These are phyloP conservation scores for Geotrichum europaeum DNA, from an alignment of 1,139 yeast genomes.

Conservation along the genomic window DNA sequence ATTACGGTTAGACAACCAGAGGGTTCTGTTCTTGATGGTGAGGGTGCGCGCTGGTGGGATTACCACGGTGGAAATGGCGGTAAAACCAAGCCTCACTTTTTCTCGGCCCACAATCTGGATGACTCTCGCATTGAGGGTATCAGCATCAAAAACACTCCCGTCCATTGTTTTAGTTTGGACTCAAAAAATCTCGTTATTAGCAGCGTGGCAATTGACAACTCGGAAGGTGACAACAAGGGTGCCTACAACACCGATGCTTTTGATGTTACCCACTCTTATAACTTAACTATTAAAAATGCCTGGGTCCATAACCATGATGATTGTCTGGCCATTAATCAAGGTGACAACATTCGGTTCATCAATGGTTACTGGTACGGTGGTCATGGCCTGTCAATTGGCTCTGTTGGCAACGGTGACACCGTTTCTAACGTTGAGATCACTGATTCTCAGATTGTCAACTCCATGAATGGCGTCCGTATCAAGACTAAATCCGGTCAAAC, in stretches of 20 bases:
- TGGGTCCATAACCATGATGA: slow-evolving; percentile 1
- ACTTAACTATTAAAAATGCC: not conserved
- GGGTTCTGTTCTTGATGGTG: not conserved
- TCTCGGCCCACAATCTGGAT: not conserved
- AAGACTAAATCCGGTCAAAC: not conserved
- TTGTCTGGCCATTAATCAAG: not conserved
- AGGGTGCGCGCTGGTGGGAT: slow-evolving; percentile 3
- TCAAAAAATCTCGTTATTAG: not conserved
- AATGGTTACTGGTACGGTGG: slow-evolving; percentile 3
- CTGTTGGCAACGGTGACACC: not conserved
- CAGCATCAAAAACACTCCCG: not conserved
- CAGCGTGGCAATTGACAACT: not conserved
- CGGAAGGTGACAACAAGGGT: not conserved
- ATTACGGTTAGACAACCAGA: not conserved
- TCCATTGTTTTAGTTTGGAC: not conserved
- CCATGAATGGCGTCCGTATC: not conserved
- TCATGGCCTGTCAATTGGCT: slow-evolving; percentile 1
- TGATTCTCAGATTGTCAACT: not conserved
- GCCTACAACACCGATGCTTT: not conserved
- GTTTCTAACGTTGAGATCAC: not conserved
- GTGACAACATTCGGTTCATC: not conserved
- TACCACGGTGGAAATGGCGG: not conserved
- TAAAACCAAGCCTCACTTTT: not conserved
- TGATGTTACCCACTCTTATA: not conserved
- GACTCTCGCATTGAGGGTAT: not conserved